Evolutionary conservation across 140 eudicot genomes (phyloP), one percentile per base, ranked within the genome.

Genomic region (Cichorium intybus): DNA sequence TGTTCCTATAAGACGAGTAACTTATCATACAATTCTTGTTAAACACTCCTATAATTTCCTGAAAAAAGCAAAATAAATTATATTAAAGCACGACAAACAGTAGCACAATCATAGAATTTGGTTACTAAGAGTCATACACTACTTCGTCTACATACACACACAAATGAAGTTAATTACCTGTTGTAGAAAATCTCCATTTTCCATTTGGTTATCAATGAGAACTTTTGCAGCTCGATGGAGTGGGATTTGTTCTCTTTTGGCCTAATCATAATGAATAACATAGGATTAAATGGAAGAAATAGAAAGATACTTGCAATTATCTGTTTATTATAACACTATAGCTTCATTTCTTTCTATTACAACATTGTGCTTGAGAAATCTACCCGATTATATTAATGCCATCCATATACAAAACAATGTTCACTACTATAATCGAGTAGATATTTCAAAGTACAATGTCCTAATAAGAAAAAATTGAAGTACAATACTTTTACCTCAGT

Each of bases 161-260:
- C 21, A 1, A 16, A 31, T 33, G 56, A 70, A 35, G 24, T 64
- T 50, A 61, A 8, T 73, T 69, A 81, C 97, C 87, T 90, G 79
- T 5, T 86, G 95, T 3, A 87, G 95, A 47, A 72, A 86, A 73
- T 86, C 97, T 62, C 97, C 97, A 53, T 86, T 76, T 66, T 81
- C 85, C 78, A 74, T 65, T 49, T 90, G 97, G 51, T 85, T 82
- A 79, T 84, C 82, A 48, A 90, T 82, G 16, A 90, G 55, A 10
- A 79, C 62, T 70, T 75, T 86, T 33, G 95, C 97, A 50, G 97
- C 95, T n/a, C 77, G 76, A 64, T 90, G 92, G 66, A 90, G 64
- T 56, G 97, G 95, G 37, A 10, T 43, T 33, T 71, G 77, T 48
- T 90, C 87, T 75, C 92, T 84, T 56, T 84, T 81, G 7, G 79